Percentiles rank a stretch among this genome's conserved stretches.
These are phyloP conservation scores for Potentilla sterilis DNA, from an alignment of 306 rosid species.

Conservation along the genomic window DNA sequence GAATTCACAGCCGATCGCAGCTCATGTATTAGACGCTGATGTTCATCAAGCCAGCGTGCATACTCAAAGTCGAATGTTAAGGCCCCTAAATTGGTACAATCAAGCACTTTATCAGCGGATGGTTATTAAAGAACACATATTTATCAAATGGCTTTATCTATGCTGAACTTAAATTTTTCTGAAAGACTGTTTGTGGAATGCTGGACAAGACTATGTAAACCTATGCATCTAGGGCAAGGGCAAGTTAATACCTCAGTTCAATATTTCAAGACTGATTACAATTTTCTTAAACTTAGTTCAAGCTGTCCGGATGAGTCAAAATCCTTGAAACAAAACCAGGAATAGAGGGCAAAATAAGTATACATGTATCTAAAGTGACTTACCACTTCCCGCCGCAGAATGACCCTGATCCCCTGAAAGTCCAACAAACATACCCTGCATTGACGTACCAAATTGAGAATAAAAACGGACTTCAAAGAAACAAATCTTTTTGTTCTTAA, in stretches of 20 bases:
- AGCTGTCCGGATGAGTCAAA: background rate
- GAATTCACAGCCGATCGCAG: slow-evolving; percentile 63
- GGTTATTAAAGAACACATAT: background rate
- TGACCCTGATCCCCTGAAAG: slow-evolving; percentile 43
- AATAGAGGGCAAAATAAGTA: background rate
- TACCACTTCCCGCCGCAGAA: slow-evolving; percentile 55
- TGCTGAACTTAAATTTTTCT: background rate
- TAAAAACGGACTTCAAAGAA: background rate
- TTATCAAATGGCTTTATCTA: background rate
- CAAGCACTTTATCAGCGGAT: background rate
- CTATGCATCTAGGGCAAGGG: background rate
- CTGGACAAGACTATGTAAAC: background rate
- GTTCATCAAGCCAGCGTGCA: slow-evolving; percentile 73
- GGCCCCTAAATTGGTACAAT: slow-evolving; percentile 41
- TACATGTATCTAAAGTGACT: background rate
- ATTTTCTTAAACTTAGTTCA: no score
- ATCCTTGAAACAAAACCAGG: background rate
- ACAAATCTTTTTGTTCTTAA: background rate
- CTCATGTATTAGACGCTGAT: slow-evolving; percentile 57
- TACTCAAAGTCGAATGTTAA: slow-evolving; percentile 72
- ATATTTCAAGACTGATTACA: background rate
- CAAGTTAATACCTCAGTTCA: background rate
- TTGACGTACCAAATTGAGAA: slow-evolving; percentile 13
- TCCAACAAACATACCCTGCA: slow-evolving; percentile 49
- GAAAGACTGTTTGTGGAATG: background rate